Evolutionary conservation across 352 stramenopile species (phyloP), one percentile per base, ranked within the genome.

Genomic region (Hyaloperonospora arabidopsidis): DNA sequence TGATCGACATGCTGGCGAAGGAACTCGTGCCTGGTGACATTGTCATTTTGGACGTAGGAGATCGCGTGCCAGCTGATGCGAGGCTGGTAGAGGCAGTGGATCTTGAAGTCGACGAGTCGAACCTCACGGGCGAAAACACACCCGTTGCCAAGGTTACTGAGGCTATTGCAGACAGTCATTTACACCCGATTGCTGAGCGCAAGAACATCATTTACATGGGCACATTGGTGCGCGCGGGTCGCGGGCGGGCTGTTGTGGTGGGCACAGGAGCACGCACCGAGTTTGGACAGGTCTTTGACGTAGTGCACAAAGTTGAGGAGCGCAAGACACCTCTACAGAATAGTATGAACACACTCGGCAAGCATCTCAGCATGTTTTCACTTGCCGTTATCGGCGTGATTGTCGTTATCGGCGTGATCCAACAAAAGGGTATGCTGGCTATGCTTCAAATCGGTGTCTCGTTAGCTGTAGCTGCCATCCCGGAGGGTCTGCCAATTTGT

Each of bases 131-230:
- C 29, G 93, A 98, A 74, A 91, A 92, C 8, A 59, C 80, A 13
- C 89, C 91, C 0, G 86, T 97, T 0, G 44, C 67, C 22, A 90
- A 93, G 59, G 72, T 84, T 54, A 92, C 74, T 13, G 62, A 23
- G 1, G 41, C 68, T 17, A 87, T 92, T 22, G 67, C 75, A 5
- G 75, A 86, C 22, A 84, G 75, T 25, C 76, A 89, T 25, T n/a
- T 73, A 40, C 77, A 89, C 22, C 68, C 79, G 13, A 72, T 93
- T 35, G 80, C 83, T 6, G 83, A 93, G 47, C 72, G 80, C 19
- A 90, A 89, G 52, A 82, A 98, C 68, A 80, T 98, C 28, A 74
- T 97, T 12, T 99, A 98, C 77, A 97, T 97, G 80, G 95, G 95
- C 23, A 98, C 95, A 18, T 76, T 98, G 15, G 89, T 98, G 22